A percentile compares a stretch with the other conserved stretches of the same genome.
phyloP scores from a whole-genome alignment of 768 basidiomycete species.

The Trametes cingulata region DNA sequence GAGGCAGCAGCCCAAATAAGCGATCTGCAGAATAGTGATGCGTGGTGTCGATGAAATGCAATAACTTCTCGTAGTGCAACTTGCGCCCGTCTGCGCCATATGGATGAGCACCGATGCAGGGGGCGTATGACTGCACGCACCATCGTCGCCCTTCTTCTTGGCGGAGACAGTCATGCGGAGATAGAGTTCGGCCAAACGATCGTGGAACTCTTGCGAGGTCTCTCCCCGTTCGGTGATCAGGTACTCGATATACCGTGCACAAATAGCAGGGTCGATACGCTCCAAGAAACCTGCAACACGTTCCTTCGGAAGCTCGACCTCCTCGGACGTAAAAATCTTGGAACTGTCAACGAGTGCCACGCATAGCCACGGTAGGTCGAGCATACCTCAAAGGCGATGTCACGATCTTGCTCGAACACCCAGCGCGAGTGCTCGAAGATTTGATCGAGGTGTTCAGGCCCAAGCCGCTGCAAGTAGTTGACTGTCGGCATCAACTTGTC shows the following conservation, averaged over 20 bases:
- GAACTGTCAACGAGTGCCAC: background rate
- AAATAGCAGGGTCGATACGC: conserved; percentile 63
- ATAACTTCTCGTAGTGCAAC: conserved; percentile 65
- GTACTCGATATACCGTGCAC: conserved; percentile 81
- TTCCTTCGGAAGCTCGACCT: conserved; percentile 82
- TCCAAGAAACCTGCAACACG: conserved; percentile 81
- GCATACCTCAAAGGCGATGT: conserved; percentile 75
- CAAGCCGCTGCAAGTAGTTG: conserved; percentile 87
- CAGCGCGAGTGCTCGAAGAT: conserved; percentile 83
- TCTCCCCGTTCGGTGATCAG: conserved; percentile 77
- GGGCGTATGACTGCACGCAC: conserved; percentile 37
- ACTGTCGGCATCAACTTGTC: conserved; percentile 86
- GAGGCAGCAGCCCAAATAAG: conserved; percentile 76
- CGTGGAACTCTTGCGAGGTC: conserved; percentile 69
- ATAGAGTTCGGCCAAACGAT: conserved; percentile 88
- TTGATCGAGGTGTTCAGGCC: conserved; percentile 76
- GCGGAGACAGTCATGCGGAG: conserved; percentile 63
- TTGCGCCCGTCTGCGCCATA: conserved; percentile 43
- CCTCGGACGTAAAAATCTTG: conserved; percentile 95
- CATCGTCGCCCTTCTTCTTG: conserved; percentile 58
- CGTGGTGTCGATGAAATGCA: conserved; percentile 75
- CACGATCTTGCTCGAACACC: conserved; percentile 75
- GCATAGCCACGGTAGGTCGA: background rate
- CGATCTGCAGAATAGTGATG: conserved; percentile 73
- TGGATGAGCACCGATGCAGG: background rate